A percentile compares a stretch with the other conserved stretches of the same genome.
Evolutionary conservation across 208 protist genomes (phyloP).

Genomic region (Acanthamoeba triangularis): DNA sequence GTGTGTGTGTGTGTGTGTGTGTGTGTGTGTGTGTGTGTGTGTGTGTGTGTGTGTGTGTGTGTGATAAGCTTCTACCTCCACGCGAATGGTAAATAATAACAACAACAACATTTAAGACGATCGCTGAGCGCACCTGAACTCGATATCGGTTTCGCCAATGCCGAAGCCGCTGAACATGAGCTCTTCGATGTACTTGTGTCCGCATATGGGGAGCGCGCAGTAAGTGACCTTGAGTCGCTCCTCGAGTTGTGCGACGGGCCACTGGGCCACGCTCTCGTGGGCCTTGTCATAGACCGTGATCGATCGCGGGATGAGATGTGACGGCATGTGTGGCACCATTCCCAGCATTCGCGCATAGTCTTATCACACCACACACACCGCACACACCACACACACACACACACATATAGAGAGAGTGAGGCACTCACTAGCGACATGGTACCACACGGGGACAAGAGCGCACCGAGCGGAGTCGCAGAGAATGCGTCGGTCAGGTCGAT

Average conservation of each 20-base stretch:
- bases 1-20: too few species aligned
- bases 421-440: background rate
- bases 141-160: slow-evolving; percentile 1
- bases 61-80: too few species aligned
- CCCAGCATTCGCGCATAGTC: slow-evolving; percentile 76
- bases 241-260: slow-evolving; percentile 40
- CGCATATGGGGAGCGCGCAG: slow-evolving; percentile 35
- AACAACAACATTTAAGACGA: background rate
- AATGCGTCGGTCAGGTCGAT: slow-evolving; percentile 56
- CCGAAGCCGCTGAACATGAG: slow-evolving; percentile 78
- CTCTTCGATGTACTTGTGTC: slow-evolving; percentile 70
- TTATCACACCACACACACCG: background rate
- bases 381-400: background rate
- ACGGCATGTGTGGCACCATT: slow-evolving; percentile 50
- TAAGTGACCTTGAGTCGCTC: background rate
- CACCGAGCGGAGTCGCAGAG: slow-evolving; percentile 63
- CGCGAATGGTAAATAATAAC: too few species aligned
- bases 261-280: background rate
- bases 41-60: too few species aligned
- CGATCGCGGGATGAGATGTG: slow-evolving; percentile 55
- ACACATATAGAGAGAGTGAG: background rate
- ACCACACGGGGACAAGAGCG: background rate
- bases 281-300: background rate
- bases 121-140: slow-evolving; percentile 41
- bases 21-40: too few species aligned